Evolutionary conservation across 192 early-diverging fungal genomes (phyloP).

Genomic region (Backusella tuberculispora): DNA sequence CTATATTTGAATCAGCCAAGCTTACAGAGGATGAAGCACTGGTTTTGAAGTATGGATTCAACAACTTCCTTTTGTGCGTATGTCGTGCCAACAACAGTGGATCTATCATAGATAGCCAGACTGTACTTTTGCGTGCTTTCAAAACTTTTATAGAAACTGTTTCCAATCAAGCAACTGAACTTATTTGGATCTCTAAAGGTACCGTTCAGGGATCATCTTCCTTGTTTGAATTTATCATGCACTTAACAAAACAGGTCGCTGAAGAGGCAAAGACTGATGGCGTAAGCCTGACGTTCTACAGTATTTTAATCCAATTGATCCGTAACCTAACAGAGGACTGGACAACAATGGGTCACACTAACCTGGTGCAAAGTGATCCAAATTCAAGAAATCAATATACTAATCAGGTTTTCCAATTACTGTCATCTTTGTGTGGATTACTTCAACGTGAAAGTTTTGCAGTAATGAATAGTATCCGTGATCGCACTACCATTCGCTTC

Average conservation of each 20-base stretch:
- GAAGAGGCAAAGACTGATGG: neutral
- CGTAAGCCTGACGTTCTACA: neutral
- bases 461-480: conserved; percentile 21
- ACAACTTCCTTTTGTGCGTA: conserved; percentile 18
- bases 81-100: conserved; percentile 29
- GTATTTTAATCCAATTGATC: conserved; percentile 23
- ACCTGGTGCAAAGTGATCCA: conserved; percentile 1
- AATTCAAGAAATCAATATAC: conserved; percentile 22
- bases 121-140: conserved; percentile 38
- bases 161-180: conserved; percentile 22
- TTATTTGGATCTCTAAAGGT: conserved; percentile 27
- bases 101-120: conserved; percentile 35
- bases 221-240: conserved; percentile 8
- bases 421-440: conserved; percentile 15
- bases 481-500: conserved; percentile 21
- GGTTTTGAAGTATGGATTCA: neutral
- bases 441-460: conserved; percentile 31
- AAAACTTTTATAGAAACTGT: conserved; percentile 37
- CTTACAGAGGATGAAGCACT: neutral
- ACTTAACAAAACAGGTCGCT: neutral
- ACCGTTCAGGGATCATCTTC: neutral
- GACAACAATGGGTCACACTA: conserved; percentile 2
- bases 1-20: neutral
- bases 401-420: conserved; percentile 15
- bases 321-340: conserved; percentile 34